These are phyloP conservation scores for Wickerhamomyces canadensis DNA, from an alignment of 805 yeast species.

Conservation along the genomic window DNA sequence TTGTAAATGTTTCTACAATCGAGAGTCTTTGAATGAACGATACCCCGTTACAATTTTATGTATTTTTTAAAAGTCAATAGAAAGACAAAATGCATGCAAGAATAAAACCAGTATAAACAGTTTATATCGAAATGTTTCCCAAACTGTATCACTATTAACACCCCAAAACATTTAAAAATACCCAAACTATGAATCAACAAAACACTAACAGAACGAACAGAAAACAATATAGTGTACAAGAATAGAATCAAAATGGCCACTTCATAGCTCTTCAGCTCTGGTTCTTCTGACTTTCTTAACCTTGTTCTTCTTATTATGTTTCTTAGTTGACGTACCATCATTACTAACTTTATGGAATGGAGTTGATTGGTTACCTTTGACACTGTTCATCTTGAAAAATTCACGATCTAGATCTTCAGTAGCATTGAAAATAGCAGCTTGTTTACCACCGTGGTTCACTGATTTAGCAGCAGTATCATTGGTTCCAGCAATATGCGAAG, in stretches of 20 bases:
- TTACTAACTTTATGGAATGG: conserved; percentile 65
- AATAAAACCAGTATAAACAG: too few species aligned
- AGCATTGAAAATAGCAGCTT: conserved; percentile 71
- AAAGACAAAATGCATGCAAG: too few species aligned
- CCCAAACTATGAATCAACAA: neutral
- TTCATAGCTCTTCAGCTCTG: conserved; percentile 5
- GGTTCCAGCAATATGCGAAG: conserved; percentile 62
- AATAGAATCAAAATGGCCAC: neutral
- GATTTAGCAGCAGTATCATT: conserved; percentile 42
- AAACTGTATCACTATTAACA: too few species aligned
- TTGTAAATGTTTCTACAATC: too few species aligned
- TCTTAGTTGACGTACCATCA: conserved; percentile 40
- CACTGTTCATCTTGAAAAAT: conserved; percentile 66
- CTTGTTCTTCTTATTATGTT: conserved; percentile 67
- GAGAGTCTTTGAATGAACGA: too few species aligned
- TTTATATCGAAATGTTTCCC: too few species aligned
- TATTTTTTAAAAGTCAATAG: too few species aligned
- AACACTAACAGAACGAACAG: neutral
- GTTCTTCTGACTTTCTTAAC: conserved; percentile 41
- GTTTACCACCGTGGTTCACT: conserved; percentile 72
- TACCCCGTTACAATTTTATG: too few species aligned
- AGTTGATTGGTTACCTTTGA: conserved; percentile 54
- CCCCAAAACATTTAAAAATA: too few species aligned
- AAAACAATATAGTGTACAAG: neutral
- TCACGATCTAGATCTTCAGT: conserved; percentile 83